Evolutionary conservation across 169 alveolate species (phyloP), one percentile per base, ranked within the genome.

Genomic region (Plasmodium vivax): DNA sequence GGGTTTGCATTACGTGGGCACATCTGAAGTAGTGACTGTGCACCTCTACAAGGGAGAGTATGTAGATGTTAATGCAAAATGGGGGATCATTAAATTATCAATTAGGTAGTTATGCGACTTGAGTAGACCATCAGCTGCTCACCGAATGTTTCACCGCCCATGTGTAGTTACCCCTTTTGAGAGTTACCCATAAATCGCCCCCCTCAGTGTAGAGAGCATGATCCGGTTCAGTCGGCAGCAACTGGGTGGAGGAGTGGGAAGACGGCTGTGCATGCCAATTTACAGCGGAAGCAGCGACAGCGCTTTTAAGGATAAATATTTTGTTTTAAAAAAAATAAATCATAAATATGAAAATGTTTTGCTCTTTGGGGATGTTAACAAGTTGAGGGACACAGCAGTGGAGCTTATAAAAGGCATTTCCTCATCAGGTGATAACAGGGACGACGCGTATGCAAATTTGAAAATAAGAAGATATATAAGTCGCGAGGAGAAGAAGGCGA

Each of bases 241-340:
- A 75, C 68, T 75, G 6, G 93, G 93, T 75, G 93, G 93, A 19
- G 93, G 93, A 19, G 93, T 87, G 27, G 93, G 93, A 34, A 75
- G 93, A 58, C 38, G 93, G 30, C 56, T 87, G 16, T 87, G 93
- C 45, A 87, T 87, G 93, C 93, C 93, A 3, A 87, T 75, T 87
- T 87, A 87, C 62, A 87, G 93, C 23, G 93, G 93, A 12, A 87
- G 87, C 23, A 87, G 93, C 34, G 93, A 87, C 45, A 75, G 93
- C 45, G 81, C 82, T 56, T 87, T 51, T 87, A 87, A 87, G 47
- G 71, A 87, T 87, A 87, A 87, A 41, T 43, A 87, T 41, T 87
- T 87, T 87, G 93, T 87, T 75, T 87, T 87, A 87, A 87, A 79
- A 87, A 87, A 87, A 87, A 87, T 87, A 87, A 87, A 87, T 75